These are phyloP conservation scores for Triangularia verruculosa DNA, from an alignment of 2,329 filamentous ascomycete species.

Conservation along the genomic window DNA sequence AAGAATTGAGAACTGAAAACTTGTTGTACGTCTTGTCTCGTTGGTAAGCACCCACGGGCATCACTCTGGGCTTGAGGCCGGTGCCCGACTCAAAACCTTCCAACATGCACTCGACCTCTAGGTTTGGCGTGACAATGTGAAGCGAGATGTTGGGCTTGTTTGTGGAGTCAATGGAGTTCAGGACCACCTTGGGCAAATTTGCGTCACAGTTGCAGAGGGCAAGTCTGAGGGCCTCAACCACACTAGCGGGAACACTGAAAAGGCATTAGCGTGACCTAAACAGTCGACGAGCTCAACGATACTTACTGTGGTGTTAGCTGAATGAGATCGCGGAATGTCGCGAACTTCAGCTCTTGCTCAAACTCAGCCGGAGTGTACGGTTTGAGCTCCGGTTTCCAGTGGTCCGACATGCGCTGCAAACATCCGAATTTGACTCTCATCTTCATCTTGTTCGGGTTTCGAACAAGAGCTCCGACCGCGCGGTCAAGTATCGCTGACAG, in stretches of 20 bases:
- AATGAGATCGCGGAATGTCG: background rate
- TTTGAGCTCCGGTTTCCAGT: slow-evolving; percentile 23
- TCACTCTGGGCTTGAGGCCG: background rate
- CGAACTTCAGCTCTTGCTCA: background rate
- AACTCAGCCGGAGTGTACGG: slow-evolving; percentile 22
- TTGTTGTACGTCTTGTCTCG: slow-evolving; percentile 19
- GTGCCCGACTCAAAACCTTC: slow-evolving; percentile 4
- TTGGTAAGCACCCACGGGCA: background rate
- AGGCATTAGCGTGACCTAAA: background rate
- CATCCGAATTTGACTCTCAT: slow-evolving; percentile 26
- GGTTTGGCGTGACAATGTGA: slow-evolving; percentile 23
- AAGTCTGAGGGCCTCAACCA: slow-evolving; percentile 4
- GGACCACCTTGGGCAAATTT: slow-evolving; percentile 7
- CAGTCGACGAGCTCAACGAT: background rate
- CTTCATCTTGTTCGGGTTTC: slow-evolving; percentile 23
- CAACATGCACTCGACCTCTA: slow-evolving; percentile 22
- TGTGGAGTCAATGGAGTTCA: background rate
- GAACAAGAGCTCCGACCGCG: background rate
- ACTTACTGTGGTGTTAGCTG: background rate
- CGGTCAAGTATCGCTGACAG: slow-evolving; percentile 9
- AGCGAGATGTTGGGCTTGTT: slow-evolving; percentile 7
- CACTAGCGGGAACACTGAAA: slow-evolving; percentile 6
- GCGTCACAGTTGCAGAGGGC: background rate
- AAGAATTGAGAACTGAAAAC: slow-evolving; percentile 27
- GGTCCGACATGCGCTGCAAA: slow-evolving; percentile 16